Evolutionary conservation across 768 basidiomycete genomes (phyloP).

Genomic region (Rhodotorula taiwanensis): DNA sequence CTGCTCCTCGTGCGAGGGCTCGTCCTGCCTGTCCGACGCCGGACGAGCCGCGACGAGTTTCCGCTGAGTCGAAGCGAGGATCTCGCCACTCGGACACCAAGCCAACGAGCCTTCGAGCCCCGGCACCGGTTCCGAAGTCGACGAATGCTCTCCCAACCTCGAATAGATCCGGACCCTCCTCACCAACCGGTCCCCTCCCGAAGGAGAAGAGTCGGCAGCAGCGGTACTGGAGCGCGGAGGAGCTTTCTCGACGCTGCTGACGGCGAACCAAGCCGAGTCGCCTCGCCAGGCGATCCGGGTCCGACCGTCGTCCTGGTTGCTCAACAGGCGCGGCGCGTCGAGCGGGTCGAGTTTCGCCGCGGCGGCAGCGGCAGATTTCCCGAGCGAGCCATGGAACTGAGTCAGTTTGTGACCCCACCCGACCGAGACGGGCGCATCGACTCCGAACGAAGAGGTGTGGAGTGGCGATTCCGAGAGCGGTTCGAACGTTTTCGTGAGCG

Average conservation of each 20-base stretch:
- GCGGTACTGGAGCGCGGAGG: conserved; percentile 23
- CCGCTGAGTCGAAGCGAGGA: conserved; percentile 73
- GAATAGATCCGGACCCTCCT: conserved; percentile 69
- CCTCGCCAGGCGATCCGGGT: conserved; percentile 89
- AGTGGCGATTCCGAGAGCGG: conserved; percentile 72
- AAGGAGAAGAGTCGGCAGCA: no score
- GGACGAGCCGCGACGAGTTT: conserved; percentile 66
- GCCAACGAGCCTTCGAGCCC: conserved; percentile 71
- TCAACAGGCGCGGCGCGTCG: conserved; percentile 48
- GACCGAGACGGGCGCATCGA: conserved; percentile 85
- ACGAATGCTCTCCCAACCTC: conserved; percentile 59
- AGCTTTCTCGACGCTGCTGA: conserved; percentile 62
- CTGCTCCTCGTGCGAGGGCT: conserved; percentile 48
- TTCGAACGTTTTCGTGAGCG: conserved; percentile 85
- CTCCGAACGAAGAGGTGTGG: conserved; percentile 67
- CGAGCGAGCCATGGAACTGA: conserved; percentile 92
- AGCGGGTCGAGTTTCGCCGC: conserved; percentile 43
- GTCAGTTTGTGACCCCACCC: conserved; percentile 97
- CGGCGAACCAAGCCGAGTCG: conserved; percentile 78
- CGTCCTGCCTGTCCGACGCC: no score
- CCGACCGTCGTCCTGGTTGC: conserved; percentile 62
- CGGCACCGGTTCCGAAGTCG: conserved; percentile 73
- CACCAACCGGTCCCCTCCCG: conserved; percentile 41
- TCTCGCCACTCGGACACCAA: conserved; percentile 83
- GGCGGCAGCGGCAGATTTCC: conserved; percentile 67